Base-by-base conservation (phyloP, 495 filamentous ascomycete species). In the Usnea hakonensis region DNA sequence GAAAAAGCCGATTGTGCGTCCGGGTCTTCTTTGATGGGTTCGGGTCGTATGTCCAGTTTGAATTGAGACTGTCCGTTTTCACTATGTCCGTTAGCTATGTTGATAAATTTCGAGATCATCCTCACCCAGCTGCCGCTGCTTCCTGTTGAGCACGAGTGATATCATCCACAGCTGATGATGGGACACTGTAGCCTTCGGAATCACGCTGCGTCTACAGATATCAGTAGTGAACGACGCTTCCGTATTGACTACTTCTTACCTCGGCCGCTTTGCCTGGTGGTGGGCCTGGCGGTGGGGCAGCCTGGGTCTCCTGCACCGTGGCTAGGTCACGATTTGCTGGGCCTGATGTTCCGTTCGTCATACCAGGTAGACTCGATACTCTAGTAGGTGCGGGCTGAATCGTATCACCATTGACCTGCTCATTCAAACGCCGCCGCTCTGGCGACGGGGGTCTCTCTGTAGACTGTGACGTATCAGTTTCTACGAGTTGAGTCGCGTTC, bases 11-110 rank as follows among this genome's bases (percentile, higher is more conserved):
- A 87, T 73, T 94, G 86, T 3, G 90, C 90, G 71, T 95, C 90
- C 59, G 80, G 85, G 66, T 97, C 94, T 74, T 98, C 94, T 26
- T 86, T 85, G 60, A 99, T 95, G 2, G 95, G 93, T 62, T 95
- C 89, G 65, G 90, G 91, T 64, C 90, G 82, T 65, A 99, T 99
- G 63, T 87, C 94, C 32, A 99, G 77, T 71, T 94, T 97, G 75
- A 96, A 89, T 60, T 87, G 80, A 32, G 84, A 79, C 55, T 90
- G 87, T 41, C 90, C 88, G 59, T 71, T 73, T 72, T 85, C 79
- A 57, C 63, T 65, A 64, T 28, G 8, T 55, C 14, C 38, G 41
- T 73, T 21, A 73, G 67, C 57, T 63, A n/a, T 48, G 28, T 46
- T 62, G 32, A 41, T 5, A 21, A 40, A 36, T 37, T 10, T 2